phyloP scores from a whole-genome alignment of 768 basidiomycete species.

The Agaricus bisporus region DNA sequence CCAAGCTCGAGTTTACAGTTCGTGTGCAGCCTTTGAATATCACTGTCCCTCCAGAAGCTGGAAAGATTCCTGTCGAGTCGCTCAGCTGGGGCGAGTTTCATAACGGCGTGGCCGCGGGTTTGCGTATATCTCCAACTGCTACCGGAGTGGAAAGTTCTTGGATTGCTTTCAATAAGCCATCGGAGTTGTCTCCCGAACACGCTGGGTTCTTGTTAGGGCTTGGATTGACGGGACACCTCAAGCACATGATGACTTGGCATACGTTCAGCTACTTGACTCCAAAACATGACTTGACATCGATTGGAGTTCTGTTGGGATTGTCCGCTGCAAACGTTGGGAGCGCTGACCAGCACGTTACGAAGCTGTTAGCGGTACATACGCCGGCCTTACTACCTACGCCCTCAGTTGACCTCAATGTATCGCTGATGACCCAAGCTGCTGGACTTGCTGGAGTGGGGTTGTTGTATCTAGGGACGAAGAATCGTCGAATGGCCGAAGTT shows the following conservation, averaged over 20 bases:
- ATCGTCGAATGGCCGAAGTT: conserved; percentile 90
- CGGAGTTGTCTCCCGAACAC: conserved; percentile 85
- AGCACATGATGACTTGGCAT: conserved; percentile 89
- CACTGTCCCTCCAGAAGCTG: conserved; percentile 57
- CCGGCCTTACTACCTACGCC: conserved; percentile 88
- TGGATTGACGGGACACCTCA: conserved; percentile 87
- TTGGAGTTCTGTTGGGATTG: conserved; percentile 89
- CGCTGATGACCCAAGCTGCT: conserved; percentile 84
- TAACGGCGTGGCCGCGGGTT: conserved; percentile 89
- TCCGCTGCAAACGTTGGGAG: conserved; percentile 86
- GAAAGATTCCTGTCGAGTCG: conserved; percentile 68
- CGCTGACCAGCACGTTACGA: conserved; percentile 82
- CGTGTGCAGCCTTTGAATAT: conserved; percentile 70
- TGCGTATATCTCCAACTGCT: conserved; percentile 75
- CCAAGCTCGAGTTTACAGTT: conserved; percentile 72
- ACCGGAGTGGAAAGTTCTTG: conserved; percentile 84
- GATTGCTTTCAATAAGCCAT: conserved; percentile 94
- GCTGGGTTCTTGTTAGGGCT: conserved; percentile 95
- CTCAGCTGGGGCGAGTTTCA: conserved; percentile 95
- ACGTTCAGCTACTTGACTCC: conserved; percentile 93
- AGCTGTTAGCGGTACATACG: conserved; percentile 87
- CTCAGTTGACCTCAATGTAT: conserved; percentile 83
- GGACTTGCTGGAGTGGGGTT: conserved; percentile 85
- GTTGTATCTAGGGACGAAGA: conserved; percentile 82
- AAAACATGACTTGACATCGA: conserved; percentile 93